Conservation (phyloP, 805 yeast genomes). For the Zygosaccharomyces gambellarensis region DNA sequence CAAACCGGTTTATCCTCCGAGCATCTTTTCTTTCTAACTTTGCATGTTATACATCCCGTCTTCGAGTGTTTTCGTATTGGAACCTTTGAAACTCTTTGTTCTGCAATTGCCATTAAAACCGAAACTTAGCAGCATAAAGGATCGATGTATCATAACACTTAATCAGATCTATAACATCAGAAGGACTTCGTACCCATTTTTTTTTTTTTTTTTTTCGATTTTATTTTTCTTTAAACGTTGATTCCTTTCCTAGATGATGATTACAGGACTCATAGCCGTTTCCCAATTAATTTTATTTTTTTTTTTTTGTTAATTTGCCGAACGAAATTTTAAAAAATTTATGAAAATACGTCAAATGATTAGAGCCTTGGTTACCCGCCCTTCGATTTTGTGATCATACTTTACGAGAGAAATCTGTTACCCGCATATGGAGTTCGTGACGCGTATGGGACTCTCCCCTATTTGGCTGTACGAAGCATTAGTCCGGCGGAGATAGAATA, state of each 20-base stretch:
- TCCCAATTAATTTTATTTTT: not conserved
- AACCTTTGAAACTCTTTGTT: not conserved
- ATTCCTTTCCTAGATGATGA: not conserved
- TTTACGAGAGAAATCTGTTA: not conserved
- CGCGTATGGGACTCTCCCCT: not conserved
- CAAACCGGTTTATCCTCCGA: conserved; percentile 69
- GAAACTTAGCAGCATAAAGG: not conserved
- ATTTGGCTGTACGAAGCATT: not conserved
- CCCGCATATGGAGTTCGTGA: not conserved
- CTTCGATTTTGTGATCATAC: not conserved
- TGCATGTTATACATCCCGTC: conserved; percentile 67
- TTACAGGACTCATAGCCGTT: not conserved
- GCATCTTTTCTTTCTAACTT: conserved; percentile 66
- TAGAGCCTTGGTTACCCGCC: no score
- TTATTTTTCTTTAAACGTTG: not conserved
- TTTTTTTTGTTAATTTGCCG: not conserved
- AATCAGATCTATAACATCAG: not conserved
- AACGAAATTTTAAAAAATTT: not conserved
- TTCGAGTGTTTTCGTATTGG: conserved; percentile 35
- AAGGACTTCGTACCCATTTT: no score
- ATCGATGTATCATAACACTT: not conserved
- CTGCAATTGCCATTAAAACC: not conserved
- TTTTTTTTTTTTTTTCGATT: not conserved
- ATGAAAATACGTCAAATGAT: not conserved
- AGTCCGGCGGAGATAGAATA: conserved; percentile 2